A percentile compares a stretch with the other conserved stretches of the same genome.
phyloP scores from a whole-genome alignment of 441 rosid species.

The Hura crepitans region DNA sequence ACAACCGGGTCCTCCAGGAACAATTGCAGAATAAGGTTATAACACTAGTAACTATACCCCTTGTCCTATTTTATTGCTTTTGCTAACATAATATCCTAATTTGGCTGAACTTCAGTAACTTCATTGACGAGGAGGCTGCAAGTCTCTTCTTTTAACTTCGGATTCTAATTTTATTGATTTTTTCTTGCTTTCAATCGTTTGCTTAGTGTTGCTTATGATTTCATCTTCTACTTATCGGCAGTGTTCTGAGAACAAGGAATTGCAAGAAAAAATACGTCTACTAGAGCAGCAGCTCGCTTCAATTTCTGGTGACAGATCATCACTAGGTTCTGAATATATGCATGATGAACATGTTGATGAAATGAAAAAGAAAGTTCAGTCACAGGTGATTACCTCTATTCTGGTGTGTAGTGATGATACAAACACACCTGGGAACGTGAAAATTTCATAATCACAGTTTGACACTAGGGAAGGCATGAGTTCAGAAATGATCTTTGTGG shows the following conservation, averaged over 20 bases:
- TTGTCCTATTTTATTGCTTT: background rate
- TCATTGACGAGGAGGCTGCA: conserved; percentile 15
- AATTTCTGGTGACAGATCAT: conserved; percentile 34
- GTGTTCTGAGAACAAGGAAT: conserved; percentile 78
- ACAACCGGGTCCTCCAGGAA: conserved; percentile 91
- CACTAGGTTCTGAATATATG: conserved; percentile 37
- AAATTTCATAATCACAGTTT: background rate
- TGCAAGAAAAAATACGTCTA: conserved; percentile 58
- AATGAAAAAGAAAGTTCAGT: conserved; percentile 66
- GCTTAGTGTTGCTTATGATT: conserved; percentile 6
- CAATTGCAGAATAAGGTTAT: conserved; percentile 86
- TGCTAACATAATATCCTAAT: background rate
- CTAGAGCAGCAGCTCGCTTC: conserved; percentile 66
- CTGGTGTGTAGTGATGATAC: conserved; percentile 7
- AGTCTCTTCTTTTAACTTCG: background rate
- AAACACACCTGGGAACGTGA: background rate
- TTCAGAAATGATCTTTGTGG: background rate
- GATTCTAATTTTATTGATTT: conserved; percentile 11
- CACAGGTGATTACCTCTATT: conserved; percentile 49
- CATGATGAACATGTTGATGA: conserved; percentile 56
- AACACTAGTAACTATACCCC: conserved; percentile 3
- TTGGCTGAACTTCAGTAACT: conserved; percentile 1
- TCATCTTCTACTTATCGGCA: conserved; percentile 30
- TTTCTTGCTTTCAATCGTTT: background rate
- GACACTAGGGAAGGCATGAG: background rate